Base-by-base conservation (phyloP, 306 rosid species). In the Quercus gilva region DNA sequence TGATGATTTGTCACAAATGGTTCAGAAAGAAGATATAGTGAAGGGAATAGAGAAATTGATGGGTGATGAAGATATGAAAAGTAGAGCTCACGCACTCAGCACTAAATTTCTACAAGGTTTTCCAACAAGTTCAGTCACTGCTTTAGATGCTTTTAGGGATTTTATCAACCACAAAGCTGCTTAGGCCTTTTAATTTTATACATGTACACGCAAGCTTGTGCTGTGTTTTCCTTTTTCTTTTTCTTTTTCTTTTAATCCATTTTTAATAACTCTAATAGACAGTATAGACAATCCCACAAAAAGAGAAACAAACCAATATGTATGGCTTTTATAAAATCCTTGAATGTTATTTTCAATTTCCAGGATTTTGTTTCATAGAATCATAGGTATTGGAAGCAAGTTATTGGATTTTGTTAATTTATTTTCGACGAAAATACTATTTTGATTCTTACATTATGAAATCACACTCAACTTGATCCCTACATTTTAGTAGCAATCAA, bases 41-140 rank as follows among this genome's bases (percentile, higher is more conserved):
- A 56, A 43, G 55, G 92, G 97, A 6, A 88, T 92, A 33, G 79
- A 75, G 81, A 83, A 17, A 29, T 61, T 92, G 76, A 69, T 88
- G 88, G 26, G 43, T n/a, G 91, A 90, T 14, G 55, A 61, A 43
- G 88, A 83, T 0, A 71, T 85, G 60, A 85, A 87, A 64, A 55
- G 17, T 2, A 56, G 53, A 13, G 91, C 94, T 5, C 26, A 52
- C 43, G 15, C 2, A 14, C 82, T 86, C 8, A 7, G 88, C 20
- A 83, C 61, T 0, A 83, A 75, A 77, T 90, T 88, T 84, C 81
- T 53, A 69, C 63, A 74, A 41, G 89, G 91, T 2, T 92, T 90
- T 79, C 94, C 90, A 4, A 11, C 13, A 14, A 84, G 69, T 57
- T 92, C 97, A 0, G 6, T 5, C 14, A 77, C 81, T 78, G 87